Percentiles rank a stretch among this genome's conserved stretches.
These are phyloP conservation scores for Schizochytrium sp. DNA, from an alignment of 108 stramenopile species.

Conservation along the genomic window DNA sequence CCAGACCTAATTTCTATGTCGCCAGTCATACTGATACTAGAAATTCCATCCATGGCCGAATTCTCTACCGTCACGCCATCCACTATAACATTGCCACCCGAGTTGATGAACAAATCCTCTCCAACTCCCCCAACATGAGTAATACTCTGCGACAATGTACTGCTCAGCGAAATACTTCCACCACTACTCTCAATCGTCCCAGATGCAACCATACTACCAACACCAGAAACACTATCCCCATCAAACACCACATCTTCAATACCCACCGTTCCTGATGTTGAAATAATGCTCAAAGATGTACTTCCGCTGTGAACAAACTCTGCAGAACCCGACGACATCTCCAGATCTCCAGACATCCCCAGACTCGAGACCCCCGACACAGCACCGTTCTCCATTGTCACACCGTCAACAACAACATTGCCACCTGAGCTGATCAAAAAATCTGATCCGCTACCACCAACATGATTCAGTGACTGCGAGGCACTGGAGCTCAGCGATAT, in stretches of 20 bases:
- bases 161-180: background rate
- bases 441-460: background rate
- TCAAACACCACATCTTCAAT: no score
- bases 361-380: background rate
- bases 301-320: no score
- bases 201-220: no score
- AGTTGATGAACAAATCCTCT: background rate
- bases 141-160: background rate
- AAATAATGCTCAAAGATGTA: no score
- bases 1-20: background rate
- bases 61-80: background rate
- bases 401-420: background rate
- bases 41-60: background rate
- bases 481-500: background rate
- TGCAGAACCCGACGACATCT: background rate
- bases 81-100: conserved; percentile 18
- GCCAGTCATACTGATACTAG: background rate
- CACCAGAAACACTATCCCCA: no score
- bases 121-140: background rate
- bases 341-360: background rate
- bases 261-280: no score
- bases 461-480: background rate
- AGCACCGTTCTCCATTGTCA: background rate
- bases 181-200: background rate
- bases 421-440: conserved; percentile 13